phyloP scores from a whole-genome alignment of 306 rosid species.

The Aeschynomene evenia region DNA sequence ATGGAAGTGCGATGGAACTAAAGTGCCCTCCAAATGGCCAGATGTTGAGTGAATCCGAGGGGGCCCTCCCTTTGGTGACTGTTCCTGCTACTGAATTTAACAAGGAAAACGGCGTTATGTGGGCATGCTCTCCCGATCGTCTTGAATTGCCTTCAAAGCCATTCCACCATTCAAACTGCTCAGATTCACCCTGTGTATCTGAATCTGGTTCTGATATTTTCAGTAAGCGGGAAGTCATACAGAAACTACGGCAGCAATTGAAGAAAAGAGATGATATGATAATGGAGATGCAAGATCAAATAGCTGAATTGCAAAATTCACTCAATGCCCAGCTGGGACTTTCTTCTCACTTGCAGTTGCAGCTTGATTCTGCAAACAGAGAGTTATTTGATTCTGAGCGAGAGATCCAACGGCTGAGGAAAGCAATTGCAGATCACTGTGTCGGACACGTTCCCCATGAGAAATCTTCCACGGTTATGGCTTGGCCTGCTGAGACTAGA shows the following conservation, averaged over 20 bases:
- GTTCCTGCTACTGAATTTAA: constrained; percentile 70
- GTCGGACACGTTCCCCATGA: constrained; percentile 54
- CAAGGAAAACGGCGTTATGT: constrained; percentile 76
- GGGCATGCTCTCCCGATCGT: constrained; percentile 88
- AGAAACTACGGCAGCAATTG: constrained; percentile 87
- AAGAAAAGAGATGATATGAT: constrained; percentile 96
- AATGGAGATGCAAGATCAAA: constrained; percentile 97
- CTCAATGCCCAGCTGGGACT: constrained; percentile 65
- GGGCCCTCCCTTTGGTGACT: constrained; percentile 74
- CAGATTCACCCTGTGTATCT: constrained; percentile 92
- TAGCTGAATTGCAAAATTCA: constrained; percentile 71
- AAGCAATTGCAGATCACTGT: constrained; percentile 90
- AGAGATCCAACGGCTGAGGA: constrained; percentile 87
- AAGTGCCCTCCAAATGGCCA: constrained; percentile 65
- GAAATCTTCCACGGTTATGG: constrained; percentile 43
- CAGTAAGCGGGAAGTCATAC: constrained; percentile 89
- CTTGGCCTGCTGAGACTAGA: constrained; percentile 50
- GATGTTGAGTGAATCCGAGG: constrained; percentile 55
- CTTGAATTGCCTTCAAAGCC: constrained; percentile 83
- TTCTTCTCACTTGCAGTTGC: constrained; percentile 79
- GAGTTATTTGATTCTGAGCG: constrained; percentile 77
- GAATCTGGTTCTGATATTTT: constrained; percentile 95
- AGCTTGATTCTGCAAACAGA: constrained; percentile 70
- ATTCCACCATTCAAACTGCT: constrained; percentile 81
- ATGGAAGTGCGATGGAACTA: constrained; percentile 50